These are phyloP conservation scores for Naegleria fowleri DNA, from an alignment of 208 protist species.

Conservation along the genomic window DNA sequence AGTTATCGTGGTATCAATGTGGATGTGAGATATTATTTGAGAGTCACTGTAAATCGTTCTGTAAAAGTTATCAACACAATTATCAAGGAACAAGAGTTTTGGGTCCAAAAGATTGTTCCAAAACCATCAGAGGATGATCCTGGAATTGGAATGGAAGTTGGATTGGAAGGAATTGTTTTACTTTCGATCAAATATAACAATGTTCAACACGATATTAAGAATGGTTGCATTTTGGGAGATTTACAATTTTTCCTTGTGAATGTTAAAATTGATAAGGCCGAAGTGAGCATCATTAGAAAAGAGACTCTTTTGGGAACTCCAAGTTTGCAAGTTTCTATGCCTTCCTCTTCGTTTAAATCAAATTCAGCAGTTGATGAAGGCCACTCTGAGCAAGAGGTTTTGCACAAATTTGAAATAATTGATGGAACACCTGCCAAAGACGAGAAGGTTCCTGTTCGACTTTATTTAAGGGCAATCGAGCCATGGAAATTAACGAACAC, in stretches of 20 bases:
- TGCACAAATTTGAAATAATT: conserved; percentile 41
- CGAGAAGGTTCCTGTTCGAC: conserved; percentile 32
- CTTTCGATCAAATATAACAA: conserved; percentile 32
- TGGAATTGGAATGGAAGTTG: conserved; percentile 32
- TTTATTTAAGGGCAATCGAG: conserved; percentile 26
- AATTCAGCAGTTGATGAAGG: background rate
- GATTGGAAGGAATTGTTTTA: conserved; percentile 30
- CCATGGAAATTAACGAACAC: conserved; percentile 31
- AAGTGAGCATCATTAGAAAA: conserved; percentile 31
- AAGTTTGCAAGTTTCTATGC: background rate
- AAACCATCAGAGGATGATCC: background rate
- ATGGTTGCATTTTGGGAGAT: conserved; percentile 32
- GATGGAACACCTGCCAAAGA: conserved; percentile 37
- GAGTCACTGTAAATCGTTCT: background rate
- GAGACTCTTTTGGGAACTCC: background rate
- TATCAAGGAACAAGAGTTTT: conserved; percentile 32
- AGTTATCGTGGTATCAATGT: conserved; percentile 14
- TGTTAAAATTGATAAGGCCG: conserved; percentile 38
- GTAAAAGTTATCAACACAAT: background rate
- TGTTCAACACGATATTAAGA: conserved; percentile 18
- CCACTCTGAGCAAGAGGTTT: conserved; percentile 17
- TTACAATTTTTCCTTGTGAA: conserved; percentile 29
- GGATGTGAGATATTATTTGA: conserved; percentile 23
- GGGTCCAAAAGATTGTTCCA: conserved; percentile 20
- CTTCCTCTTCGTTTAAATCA: background rate